These are phyloP conservation scores for Luzula sylvatica DNA, from an alignment of 176 grass and related monocot genomes.

Conservation along the genomic window DNA sequence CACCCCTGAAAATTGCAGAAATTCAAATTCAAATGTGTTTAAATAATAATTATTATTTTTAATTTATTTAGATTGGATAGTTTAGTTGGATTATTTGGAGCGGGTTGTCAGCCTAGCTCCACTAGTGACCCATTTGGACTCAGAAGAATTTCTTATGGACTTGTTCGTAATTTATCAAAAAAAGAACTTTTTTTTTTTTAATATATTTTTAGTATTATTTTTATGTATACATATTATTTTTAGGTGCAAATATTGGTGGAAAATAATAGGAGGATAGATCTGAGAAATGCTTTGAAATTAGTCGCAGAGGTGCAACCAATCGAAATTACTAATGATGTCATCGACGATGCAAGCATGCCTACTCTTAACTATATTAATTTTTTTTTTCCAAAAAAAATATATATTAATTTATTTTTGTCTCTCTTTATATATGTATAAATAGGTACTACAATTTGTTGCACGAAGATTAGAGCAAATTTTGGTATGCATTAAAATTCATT, in stretches of 20 bases:
- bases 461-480: slow-evolving; percentile 90
- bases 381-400: slow-evolving; percentile 2
- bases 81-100: slow-evolving; percentile 93
- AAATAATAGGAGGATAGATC: slow-evolving; percentile 81
- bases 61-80: slow-evolving; percentile 65
- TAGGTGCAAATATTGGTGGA: slow-evolving; percentile 91
- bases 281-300: slow-evolving; percentile 54
- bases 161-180: slow-evolving; percentile 47
- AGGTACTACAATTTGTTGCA: slow-evolving; percentile 79
- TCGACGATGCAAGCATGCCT: slow-evolving; percentile 48
- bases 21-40: no score
- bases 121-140: slow-evolving; percentile 88
- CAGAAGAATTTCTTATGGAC: slow-evolving; percentile 78
- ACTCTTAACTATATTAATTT: not conserved
- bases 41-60: no score
- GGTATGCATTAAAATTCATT: slow-evolving; percentile 34
- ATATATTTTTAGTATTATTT: slow-evolving; percentile 3
- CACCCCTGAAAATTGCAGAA: no score
- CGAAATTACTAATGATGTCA: slow-evolving; percentile 38
- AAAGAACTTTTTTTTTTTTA: not conserved
- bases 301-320: slow-evolving; percentile 62
- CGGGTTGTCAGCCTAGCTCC: slow-evolving; percentile 91
- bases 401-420: slow-evolving; percentile 16
- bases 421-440: slow-evolving; percentile 13
- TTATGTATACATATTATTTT: slow-evolving; percentile 35